phyloP scores from a whole-genome alignment of 2,329 filamentous ascomycete species.

The Fulvia fulva region DNA sequence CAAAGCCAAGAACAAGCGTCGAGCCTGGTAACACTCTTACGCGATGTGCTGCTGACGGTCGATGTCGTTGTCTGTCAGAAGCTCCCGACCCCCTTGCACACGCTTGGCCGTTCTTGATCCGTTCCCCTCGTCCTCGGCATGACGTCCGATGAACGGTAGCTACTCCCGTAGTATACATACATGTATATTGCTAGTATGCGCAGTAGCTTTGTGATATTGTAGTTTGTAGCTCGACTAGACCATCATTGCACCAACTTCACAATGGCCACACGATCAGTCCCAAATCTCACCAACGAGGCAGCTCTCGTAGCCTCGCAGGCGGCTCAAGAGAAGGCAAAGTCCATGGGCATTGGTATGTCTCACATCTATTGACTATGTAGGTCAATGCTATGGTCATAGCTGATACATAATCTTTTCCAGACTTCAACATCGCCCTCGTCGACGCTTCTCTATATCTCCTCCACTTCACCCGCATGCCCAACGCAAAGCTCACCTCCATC shows the following conservation, averaged over 20 bases:
- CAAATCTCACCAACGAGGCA: conserved; percentile 34
- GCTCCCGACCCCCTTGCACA: neutral
- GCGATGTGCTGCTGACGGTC: neutral
- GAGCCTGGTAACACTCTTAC: neutral
- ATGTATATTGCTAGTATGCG: neutral
- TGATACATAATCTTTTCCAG: conserved; percentile 26
- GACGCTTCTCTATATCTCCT: conserved; percentile 45
- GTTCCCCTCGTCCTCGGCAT: neutral
- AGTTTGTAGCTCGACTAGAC: neutral
- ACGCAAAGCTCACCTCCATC: conserved; percentile 51
- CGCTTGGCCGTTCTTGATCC: neutral
- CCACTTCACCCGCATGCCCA: conserved; percentile 47
- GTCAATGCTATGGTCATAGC: no score
- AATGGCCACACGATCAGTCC: conserved; percentile 33
- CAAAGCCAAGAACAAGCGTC: neutral
- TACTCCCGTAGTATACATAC: neutral
- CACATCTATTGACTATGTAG: neutral
- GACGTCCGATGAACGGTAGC: neutral
- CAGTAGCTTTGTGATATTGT: neutral
- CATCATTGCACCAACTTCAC: conserved; percentile 4
- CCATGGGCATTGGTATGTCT: conserved; percentile 36
- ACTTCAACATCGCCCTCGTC: conserved; percentile 49
- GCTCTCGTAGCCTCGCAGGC: conserved; percentile 33
- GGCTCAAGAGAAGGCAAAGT: conserved; percentile 34
- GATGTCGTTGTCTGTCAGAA: neutral